These are phyloP conservation scores for Climacium dendroides DNA, from an alignment of 225 moss, liverwort and hornwort species.

Conservation along the genomic window DNA sequence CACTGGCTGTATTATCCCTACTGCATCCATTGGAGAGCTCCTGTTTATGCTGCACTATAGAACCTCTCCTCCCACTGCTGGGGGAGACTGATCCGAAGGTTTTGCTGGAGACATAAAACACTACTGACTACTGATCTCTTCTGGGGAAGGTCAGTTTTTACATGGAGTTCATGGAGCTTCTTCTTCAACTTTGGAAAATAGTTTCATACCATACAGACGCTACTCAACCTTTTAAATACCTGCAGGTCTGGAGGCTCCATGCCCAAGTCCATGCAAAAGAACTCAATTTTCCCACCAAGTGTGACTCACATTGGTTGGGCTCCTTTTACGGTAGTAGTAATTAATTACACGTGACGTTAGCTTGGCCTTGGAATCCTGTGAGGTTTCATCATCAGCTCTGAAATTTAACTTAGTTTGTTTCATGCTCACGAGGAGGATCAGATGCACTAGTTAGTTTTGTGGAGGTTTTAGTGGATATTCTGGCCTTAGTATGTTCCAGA, in stretches of 20 bases:
- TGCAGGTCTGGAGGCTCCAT: not conserved
- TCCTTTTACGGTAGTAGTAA: not conserved
- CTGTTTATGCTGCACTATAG: not conserved
- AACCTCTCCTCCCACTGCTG: not conserved
- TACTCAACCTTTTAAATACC: not conserved
- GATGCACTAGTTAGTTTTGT: not conserved
- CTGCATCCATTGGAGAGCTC: not conserved
- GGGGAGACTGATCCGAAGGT: not conserved
- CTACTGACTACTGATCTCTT: not conserved
- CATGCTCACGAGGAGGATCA: not conserved
- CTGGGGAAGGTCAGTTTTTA: not conserved
- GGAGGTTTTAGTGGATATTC: not conserved
- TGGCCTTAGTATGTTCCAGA: not conserved
- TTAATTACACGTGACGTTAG: not conserved
- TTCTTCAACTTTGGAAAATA: not conserved
- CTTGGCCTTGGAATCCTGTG: not conserved
- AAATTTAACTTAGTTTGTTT: not conserved
- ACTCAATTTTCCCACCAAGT: slow-evolving; percentile 16
- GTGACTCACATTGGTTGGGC: slow-evolving; percentile 1
- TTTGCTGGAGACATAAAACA: not conserved
- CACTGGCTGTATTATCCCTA: not conserved
- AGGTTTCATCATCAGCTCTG: not conserved
- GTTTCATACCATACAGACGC: not conserved
- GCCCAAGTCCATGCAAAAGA: slow-evolving; percentile 7
- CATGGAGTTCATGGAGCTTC: not conserved